Percentiles rank a stretch among this genome's conserved stretches.
Conservation (phyloP, 192 early-diverging fungal genomes). For the Coemansia sp. region DNA sequence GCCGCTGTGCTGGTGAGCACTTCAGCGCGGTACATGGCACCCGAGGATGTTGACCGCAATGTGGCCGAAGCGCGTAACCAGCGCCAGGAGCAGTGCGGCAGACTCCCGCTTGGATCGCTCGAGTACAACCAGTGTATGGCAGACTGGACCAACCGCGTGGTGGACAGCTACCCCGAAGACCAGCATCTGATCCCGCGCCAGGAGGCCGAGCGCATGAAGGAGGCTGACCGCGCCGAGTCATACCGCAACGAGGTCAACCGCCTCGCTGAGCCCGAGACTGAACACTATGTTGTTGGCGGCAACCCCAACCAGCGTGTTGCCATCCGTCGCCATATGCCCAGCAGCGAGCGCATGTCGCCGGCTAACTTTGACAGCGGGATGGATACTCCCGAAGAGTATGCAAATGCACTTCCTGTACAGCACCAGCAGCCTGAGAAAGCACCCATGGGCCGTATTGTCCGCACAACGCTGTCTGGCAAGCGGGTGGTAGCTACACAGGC, state of each 20-base stretch:
- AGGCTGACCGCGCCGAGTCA: slow-evolving; percentile 13
- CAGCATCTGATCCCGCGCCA: slow-evolving; percentile 31
- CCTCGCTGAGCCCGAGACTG: slow-evolving; percentile 14
- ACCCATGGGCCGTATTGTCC: neutral
- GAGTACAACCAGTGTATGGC: slow-evolving; percentile 54
- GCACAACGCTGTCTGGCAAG: slow-evolving; percentile 14
- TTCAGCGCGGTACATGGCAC: slow-evolving; percentile 6
- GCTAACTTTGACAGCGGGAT: neutral
- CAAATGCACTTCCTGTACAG: neutral
- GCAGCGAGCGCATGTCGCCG: neutral
- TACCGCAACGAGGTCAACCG: slow-evolving; percentile 30
- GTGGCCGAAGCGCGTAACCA: neutral
- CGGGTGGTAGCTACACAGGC: slow-evolving; percentile 7
- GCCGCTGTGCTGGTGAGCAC: slow-evolving; percentile 32
- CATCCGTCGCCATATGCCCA: neutral
- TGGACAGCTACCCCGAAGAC: slow-evolving; percentile 34
- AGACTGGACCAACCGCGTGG: slow-evolving; percentile 44
- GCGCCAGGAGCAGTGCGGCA: slow-evolving; percentile 41
- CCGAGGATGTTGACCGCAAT: slow-evolving; percentile 8
- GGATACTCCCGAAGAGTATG: neutral
- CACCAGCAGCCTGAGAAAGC: slow-evolving; percentile 4
- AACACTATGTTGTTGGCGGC: slow-evolving; percentile 28
- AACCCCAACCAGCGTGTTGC: slow-evolving; percentile 22
- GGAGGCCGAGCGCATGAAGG: slow-evolving; percentile 19
- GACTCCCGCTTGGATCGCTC: slow-evolving; percentile 29